Base-by-base conservation (phyloP, 164 flowering plant genomes). In the Umbilicus rupestris region DNA sequence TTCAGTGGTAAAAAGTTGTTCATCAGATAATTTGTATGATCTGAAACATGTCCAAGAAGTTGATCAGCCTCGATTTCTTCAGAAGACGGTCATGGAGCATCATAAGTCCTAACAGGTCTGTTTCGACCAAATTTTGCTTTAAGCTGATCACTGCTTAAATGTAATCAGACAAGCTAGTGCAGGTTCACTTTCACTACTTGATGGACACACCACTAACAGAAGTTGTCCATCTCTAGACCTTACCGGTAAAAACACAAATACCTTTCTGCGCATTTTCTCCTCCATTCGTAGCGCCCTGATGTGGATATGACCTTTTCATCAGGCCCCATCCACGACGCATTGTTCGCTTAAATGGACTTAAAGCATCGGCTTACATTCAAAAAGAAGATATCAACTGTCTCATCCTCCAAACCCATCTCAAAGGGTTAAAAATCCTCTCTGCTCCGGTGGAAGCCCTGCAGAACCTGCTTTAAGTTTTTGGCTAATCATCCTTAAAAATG, bases 191-290 rank as follows among this genome's bases (percentile, higher is more conserved):
- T 55, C 60, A 55, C 31, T 55, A 28, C 31, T 50, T 50, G 57
- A 20, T 50, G 57, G 57, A 50, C 57, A 50, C 29, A 50, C 57
- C 57, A 50, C 57, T 50, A 50, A 7, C 29, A 55, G 33, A 55
- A 28, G 60, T 55, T 28, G 33, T 55, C 33, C 60, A 55, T 55
- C 19, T 28, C 31, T 55, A 55, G 35, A 55, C 28, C 33, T 28
- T 3, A 14, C 60, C 60, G 28, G 60, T 55, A 29, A 55, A 55
- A 28, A 28, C 60, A 55, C 33, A 3, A 7, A 26, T 22, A 50
- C 5, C 28, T 14, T 55, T 26, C 15, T 55, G 60, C 60, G 60
- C 33, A 55, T 26, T 55, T 55, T 55, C 60, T 55, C 60, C 60
- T 55, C 60, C 60, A 55, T 28, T 55, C 33, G 31, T 28, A 55